These are phyloP conservation scores for Gloeostereum incarnatum DNA, from an alignment of 768 basidiomycete genomes.

Conservation along the genomic window DNA sequence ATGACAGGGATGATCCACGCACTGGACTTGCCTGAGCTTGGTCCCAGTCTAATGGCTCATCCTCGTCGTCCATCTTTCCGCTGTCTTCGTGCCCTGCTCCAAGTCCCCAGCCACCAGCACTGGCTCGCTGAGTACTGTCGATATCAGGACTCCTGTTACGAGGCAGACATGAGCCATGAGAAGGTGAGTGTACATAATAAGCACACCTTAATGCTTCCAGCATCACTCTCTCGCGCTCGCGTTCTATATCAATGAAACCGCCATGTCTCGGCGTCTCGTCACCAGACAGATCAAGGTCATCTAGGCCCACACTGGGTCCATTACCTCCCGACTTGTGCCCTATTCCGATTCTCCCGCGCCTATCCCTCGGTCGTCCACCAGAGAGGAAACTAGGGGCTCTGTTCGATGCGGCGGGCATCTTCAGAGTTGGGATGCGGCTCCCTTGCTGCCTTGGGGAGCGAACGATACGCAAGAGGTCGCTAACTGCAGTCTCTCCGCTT, in stretches of 20 bases:
- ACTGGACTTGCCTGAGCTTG: constrained; percentile 47
- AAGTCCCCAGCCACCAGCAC: constrained; percentile 70
- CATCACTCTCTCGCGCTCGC: constrained; percentile 45
- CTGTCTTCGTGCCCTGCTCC: constrained; percentile 49
- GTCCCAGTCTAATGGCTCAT: constrained; percentile 65
- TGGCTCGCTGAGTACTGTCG: constrained; percentile 31
- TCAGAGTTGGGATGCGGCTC: constrained; percentile 11
- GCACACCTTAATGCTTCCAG: constrained; percentile 42
- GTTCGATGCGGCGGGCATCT: neutral
- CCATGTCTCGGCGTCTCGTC: constrained; percentile 45
- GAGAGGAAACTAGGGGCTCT: constrained; percentile 60
- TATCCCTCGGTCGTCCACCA: constrained; percentile 65
- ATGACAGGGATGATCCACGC: too few relatives aligned
- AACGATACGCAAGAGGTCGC: constrained; percentile 54
- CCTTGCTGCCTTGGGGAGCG: constrained; percentile 40
- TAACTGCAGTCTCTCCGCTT: constrained; percentile 57
- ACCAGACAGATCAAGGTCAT: constrained; percentile 32
- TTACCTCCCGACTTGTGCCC: constrained; percentile 24
- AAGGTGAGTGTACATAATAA: neutral
- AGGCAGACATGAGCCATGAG: constrained; percentile 3
- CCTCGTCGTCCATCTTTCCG: constrained; percentile 44
- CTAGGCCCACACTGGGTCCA: constrained; percentile 15
- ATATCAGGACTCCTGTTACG: constrained; percentile 47
- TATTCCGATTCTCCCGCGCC: constrained; percentile 66
- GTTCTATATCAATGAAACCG: constrained; percentile 26